A percentile compares a stretch with the other conserved stretches of the same genome.
Conservation (phyloP, 768 basidiomycete genomes). For the Pleurotus djamor region DNA sequence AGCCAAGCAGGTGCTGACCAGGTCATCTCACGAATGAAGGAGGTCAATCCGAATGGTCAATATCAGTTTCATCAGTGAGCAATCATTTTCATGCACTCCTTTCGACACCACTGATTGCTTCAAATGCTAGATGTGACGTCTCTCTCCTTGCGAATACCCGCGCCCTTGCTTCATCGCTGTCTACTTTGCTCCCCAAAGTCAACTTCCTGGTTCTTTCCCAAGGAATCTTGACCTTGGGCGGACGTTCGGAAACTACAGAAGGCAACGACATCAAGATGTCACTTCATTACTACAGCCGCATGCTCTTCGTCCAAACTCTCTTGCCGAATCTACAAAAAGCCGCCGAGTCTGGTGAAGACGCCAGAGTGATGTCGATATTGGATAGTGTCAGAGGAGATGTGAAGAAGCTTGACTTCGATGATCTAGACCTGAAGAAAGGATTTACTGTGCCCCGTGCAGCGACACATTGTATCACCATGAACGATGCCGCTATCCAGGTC, state of each 20-base stretch:
- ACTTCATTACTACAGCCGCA: constrained; percentile 50
- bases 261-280: constrained; percentile 42
- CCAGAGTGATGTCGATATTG: constrained; percentile 45
- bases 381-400: constrained; percentile 24
- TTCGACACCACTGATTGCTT: too few relatives aligned
- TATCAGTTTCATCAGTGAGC: constrained; percentile 1
- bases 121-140: background rate
- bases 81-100: background rate
- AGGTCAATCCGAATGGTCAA: background rate
- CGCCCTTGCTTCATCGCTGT: background rate
- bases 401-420: constrained; percentile 35
- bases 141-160: background rate
- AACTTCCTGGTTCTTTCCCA: constrained; percentile 51
- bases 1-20: background rate
- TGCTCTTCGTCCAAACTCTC: constrained; percentile 47
- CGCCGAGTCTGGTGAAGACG: constrained; percentile 41
- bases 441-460: constrained; percentile 33
- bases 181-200: constrained; percentile 32
- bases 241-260: constrained; percentile 40
- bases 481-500: constrained; percentile 52
- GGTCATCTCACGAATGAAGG: background rate
- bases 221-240: constrained; percentile 34
- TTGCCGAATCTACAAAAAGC: constrained; percentile 39
- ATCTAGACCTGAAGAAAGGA: constrained; percentile 47
- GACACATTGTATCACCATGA: constrained; percentile 38